phyloP scores from a whole-genome alignment of 306 rosid species.

The Mimosa bimucronata region DNA sequence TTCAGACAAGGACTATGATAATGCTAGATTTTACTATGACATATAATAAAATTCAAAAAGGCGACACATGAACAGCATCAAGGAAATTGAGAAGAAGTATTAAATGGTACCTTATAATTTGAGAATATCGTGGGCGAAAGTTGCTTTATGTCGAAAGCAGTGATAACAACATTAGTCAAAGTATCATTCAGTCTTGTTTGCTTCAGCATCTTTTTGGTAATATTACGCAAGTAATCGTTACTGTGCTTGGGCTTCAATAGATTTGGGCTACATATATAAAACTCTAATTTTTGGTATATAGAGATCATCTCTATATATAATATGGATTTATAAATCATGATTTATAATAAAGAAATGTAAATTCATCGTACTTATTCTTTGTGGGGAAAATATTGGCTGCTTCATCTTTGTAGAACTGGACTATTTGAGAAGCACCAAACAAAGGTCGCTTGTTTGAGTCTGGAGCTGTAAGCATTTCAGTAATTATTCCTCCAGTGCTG shows the following conservation, averaged over 20 bases:
- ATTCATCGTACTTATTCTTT: not conserved
- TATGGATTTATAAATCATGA: not conserved
- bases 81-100: too few relatives aligned
- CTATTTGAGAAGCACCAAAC: not conserved
- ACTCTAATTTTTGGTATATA: not conserved
- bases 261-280: not conserved
- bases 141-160: not conserved
- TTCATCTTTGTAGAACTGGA: not conserved
- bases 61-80: not conserved
- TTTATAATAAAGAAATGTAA: not conserved
- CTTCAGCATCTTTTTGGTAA: not conserved
- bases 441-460: not conserved
- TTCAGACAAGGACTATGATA: too few relatives aligned
- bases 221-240: not conserved
- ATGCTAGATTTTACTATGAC: not conserved
- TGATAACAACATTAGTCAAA: conserved; percentile 1
- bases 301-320: too few relatives aligned
- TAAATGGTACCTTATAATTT: not conserved
- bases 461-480: conserved; percentile 14
- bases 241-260: not conserved
- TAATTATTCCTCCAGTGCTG: not conserved
- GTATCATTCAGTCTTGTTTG: not conserved
- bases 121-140: not conserved
- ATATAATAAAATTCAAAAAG: too few relatives aligned
- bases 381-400: not conserved